Percentiles rank a stretch among this genome's conserved stretches.
Conservation (phyloP, 202 grass and related monocot species). For the Schoenoplectus triqueter region DNA sequence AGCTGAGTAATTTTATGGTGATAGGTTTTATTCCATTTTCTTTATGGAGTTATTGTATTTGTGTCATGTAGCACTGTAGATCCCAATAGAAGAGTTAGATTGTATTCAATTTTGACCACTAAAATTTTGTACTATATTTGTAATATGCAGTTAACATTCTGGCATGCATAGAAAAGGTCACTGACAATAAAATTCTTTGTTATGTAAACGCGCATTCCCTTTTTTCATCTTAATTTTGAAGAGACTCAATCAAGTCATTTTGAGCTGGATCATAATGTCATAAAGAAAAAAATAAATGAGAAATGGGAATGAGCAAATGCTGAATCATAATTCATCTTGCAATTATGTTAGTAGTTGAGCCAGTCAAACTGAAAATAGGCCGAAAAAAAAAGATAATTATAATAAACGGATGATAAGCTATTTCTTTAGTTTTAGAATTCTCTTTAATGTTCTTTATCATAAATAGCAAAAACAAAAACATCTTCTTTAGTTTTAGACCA, state of each 20-base stretch:
- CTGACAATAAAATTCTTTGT: not conserved
- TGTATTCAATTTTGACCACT: slow-evolving; percentile 6
- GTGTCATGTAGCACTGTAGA: not conserved
- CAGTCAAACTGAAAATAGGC: not conserved
- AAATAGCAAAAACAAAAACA: not conserved
- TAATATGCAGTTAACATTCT: not conserved
- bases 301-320: not conserved
- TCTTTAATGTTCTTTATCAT: not conserved
- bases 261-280: slow-evolving; percentile 19
- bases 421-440: not conserved
- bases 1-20: slow-evolving; percentile 50
- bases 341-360: not conserved
- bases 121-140: not conserved
- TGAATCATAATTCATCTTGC: not conserved
- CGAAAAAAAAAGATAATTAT: not conserved
- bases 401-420: not conserved
- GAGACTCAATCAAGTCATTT: not conserved
- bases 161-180: slow-evolving; percentile 7
- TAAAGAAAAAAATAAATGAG: not conserved
- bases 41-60: not conserved
- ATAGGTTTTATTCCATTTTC: not conserved
- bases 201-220: not conserved
- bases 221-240: not conserved
- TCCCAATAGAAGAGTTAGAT: not conserved
- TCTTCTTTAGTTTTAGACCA: not conserved